Conservation (phyloP, 2,329 filamentous ascomycete genomes). For the Nakataea oryzae region DNA sequence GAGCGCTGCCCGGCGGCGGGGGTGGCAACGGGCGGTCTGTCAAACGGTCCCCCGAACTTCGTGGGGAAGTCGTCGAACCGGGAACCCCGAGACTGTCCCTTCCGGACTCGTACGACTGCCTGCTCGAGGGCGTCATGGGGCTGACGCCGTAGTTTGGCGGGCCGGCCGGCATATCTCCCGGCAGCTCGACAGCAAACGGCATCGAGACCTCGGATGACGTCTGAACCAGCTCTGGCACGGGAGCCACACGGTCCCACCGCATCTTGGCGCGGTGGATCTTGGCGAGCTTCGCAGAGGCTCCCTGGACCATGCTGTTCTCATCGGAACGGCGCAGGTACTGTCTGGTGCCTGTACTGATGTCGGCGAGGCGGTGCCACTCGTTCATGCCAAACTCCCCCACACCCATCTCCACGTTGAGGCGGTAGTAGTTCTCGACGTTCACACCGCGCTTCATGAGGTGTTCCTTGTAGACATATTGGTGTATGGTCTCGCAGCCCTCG, state of each 20-base stretch:
- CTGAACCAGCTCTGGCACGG: slow-evolving; percentile 32
- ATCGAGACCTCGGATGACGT: slow-evolving; percentile 29
- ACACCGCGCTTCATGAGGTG: slow-evolving; percentile 69
- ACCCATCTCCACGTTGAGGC: slow-evolving; percentile 92
- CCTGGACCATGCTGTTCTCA: slow-evolving; percentile 67
- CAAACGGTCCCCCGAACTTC: slow-evolving; percentile 38
- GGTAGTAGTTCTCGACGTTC: slow-evolving; percentile 83
- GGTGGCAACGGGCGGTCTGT: slow-evolving; percentile 19
- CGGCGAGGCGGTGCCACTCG: slow-evolving; percentile 87
- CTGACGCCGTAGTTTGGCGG: slow-evolving; percentile 18
- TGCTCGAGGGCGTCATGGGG: slow-evolving; percentile 25
- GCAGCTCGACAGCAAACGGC: slow-evolving; percentile 47
- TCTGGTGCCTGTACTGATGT: slow-evolving; percentile 87
- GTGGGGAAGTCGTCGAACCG: slow-evolving; percentile 31
- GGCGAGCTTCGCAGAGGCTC: slow-evolving; percentile 69
- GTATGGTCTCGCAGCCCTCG: slow-evolving; percentile 86
- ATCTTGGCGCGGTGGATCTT: slow-evolving; percentile 71
- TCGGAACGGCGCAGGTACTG: slow-evolving; percentile 66
- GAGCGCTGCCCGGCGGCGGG: slow-evolving; percentile 16
- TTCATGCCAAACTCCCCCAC: slow-evolving; percentile 99
- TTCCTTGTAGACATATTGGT: slow-evolving; percentile 75
- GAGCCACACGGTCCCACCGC: slow-evolving; percentile 44
- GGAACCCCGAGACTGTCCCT: slow-evolving; percentile 34
- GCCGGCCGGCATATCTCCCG: slow-evolving; percentile 38
- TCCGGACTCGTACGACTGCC: slow-evolving; percentile 48